A percentile compares a stretch with the other conserved stretches of the same genome.
These are phyloP conservation scores for Yamagishiella unicocca DNA, from an alignment of 139 green algal genomes.

Conservation along the genomic window DNA sequence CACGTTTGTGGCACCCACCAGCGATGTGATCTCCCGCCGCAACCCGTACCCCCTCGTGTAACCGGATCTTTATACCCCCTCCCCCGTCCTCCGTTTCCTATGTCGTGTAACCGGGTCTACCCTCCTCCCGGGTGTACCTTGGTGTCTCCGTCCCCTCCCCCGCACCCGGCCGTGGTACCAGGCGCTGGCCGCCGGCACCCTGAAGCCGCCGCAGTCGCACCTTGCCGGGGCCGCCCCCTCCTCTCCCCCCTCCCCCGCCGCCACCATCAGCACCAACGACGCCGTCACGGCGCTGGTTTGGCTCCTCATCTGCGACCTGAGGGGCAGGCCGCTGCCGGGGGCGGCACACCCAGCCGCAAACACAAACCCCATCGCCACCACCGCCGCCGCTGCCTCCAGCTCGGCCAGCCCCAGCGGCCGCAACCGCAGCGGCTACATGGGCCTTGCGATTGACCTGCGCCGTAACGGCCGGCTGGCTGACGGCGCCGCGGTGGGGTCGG, in stretches of 20 bases:
- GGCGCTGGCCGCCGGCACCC: background rate
- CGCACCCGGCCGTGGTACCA: background rate
- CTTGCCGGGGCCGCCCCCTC: background rate
- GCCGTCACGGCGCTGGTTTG: constrained; percentile 52
- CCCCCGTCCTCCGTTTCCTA: too few relatives aligned
- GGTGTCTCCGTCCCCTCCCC: background rate
- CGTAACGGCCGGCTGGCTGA: constrained; percentile 27
- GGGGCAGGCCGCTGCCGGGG: constrained; percentile 36
- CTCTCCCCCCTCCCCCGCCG: background rate
- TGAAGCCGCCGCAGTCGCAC: too few relatives aligned
- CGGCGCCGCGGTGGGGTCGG: too few relatives aligned
- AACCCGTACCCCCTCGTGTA: too few relatives aligned
- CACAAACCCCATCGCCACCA: too few relatives aligned
- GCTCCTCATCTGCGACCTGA: constrained; percentile 47
- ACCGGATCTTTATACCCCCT: too few relatives aligned
- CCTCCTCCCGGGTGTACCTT: background rate
- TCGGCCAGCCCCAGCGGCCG: background rate
- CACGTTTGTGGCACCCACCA: too few relatives aligned
- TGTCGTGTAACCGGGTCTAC: too few relatives aligned
- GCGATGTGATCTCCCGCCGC: too few relatives aligned
- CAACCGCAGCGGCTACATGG: constrained; percentile 20
- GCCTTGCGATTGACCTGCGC: constrained; percentile 50
- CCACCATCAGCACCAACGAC: constrained; percentile 60
- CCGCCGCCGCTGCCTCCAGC: background rate
- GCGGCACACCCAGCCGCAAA: too few relatives aligned